These are phyloP conservation scores for Saccharomycopsis sp. DNA, from an alignment of 805 yeast species.

Conservation along the genomic window DNA sequence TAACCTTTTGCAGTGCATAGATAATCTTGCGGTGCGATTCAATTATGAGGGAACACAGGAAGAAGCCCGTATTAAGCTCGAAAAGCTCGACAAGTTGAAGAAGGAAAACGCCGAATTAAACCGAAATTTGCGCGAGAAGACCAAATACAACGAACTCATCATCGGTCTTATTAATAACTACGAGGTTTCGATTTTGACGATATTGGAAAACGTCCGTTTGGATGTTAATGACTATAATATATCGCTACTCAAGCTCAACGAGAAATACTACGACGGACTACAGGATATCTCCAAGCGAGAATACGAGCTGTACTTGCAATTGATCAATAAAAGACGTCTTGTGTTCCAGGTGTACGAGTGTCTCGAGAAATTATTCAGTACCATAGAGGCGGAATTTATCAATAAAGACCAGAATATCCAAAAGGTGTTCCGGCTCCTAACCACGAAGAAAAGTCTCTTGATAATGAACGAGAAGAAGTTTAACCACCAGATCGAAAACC, in stretches of 20 bases:
- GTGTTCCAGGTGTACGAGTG: slow-evolving; percentile 12
- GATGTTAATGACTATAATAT: slow-evolving; percentile 19
- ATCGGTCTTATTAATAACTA: slow-evolving; percentile 16
- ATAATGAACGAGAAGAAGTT: background rate
- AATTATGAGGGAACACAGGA: slow-evolving; percentile 3
- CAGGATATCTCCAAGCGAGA: slow-evolving; percentile 5
- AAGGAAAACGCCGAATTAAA: slow-evolving; percentile 5
- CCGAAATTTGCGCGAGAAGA: slow-evolving; percentile 2
- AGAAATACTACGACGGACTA: slow-evolving; percentile 3
- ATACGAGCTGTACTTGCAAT: slow-evolving; percentile 6
- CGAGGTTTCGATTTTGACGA: slow-evolving; percentile 17
- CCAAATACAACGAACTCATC: slow-evolving; percentile 3
- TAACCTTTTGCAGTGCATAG: slow-evolving; percentile 9
- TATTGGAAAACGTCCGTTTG: slow-evolving; percentile 9
- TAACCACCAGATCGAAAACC: background rate
- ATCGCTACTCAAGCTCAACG: slow-evolving; percentile 5
- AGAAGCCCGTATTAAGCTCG: background rate
- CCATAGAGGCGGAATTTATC: slow-evolving; percentile 5
- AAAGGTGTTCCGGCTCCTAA: background rate
- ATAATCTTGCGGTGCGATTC: slow-evolving; percentile 7
- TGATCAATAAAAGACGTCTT: slow-evolving; percentile 6
- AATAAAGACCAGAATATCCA: background rate
- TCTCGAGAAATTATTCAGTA: slow-evolving; percentile 3
- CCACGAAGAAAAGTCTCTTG: background rate
- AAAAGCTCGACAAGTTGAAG: slow-evolving; percentile 4